Base-by-base conservation (phyloP, 352 stramenopile genomes). In the Plasmopara viticola region DNA sequence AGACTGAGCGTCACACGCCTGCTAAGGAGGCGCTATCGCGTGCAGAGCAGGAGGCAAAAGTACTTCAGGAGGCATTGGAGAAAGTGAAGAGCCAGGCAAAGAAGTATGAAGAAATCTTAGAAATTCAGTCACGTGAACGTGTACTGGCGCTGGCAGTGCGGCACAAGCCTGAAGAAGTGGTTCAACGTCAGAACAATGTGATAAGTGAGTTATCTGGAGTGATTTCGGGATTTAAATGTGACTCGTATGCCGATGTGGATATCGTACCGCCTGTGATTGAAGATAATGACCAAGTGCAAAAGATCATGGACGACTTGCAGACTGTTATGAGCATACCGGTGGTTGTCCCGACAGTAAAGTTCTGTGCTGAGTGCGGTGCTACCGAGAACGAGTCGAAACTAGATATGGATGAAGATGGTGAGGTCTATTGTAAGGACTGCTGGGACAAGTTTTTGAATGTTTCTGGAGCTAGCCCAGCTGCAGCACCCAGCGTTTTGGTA, bases 401-500 rank as follows among this genome's bases (percentile, higher is more conserved):
- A 9, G 77, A 90, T 39, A 71, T 88, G 43, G 84, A 94, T 56
- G 79, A 86, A 31, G 81, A 94, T 42, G 81, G 80, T 0, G 72
- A 91, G 44, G 89, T 85, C 58, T 94, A 94, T 60, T 94, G 84
- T 68, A 88, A 87, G 51, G 84, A 89, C 56, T 94, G 84, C 46
- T 94, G 81, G 82, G 81, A 90, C 38, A 87, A 91, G 44, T 94
- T 89, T 48, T 66, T 89, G 30, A 84, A 70, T 40, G 34, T 68
- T 15, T 69, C 71, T 53, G 75, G 72, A 2, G 65, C 63, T 15
- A 51, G 44, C 39, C 43, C 64, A 12, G 38, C 40, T 39, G 55
- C 48, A 7, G 17, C 20, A 30, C 5, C 52, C 6, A 18, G 31
- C 41, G 18, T 29, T 31, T 41, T 15, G 9, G n/a, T 9, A 17